A percentile compares a stretch with the other conserved stretches of the same genome.
These are phyloP conservation scores for Eimeria praecox DNA, from an alignment of 169 alveolate species.

Conservation along the genomic window DNA sequence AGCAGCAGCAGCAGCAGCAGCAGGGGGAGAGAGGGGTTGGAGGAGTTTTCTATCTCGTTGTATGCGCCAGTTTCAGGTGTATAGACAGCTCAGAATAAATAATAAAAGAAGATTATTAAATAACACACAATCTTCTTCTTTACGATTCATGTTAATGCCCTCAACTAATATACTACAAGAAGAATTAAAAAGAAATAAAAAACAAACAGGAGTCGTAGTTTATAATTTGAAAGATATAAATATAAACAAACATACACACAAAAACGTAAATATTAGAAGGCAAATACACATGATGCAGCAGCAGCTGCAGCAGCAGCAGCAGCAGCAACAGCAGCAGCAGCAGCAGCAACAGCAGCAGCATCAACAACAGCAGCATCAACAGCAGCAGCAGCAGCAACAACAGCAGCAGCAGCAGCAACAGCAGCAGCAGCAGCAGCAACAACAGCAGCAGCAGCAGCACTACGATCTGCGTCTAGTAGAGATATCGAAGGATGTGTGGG, in stretches of 20 bases:
- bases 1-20: conserved; percentile 35
- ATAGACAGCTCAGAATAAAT: neutral
- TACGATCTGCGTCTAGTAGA: neutral
- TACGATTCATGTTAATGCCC: neutral
- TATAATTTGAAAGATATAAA: neutral
- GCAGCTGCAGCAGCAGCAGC: neutral
- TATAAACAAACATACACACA: too few species aligned
- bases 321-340: neutral
- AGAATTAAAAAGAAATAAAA: neutral
- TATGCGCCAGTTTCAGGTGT: neutral
- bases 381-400: neutral
- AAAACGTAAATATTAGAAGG: too few species aligned
- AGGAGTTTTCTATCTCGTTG: neutral
- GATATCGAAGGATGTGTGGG: too few species aligned
- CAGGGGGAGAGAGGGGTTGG: neutral
- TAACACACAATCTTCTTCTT: too few species aligned
- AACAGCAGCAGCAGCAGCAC: neutral
- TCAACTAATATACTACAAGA: neutral
- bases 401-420: neutral
- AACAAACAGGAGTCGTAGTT: neutral
- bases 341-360: neutral
- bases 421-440: neutral
- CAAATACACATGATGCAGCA: neutral
- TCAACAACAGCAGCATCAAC: neutral
- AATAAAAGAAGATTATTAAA: neutral